Conservation (phyloP, 306 rosid species). For the Prunus dulcis region DNA sequence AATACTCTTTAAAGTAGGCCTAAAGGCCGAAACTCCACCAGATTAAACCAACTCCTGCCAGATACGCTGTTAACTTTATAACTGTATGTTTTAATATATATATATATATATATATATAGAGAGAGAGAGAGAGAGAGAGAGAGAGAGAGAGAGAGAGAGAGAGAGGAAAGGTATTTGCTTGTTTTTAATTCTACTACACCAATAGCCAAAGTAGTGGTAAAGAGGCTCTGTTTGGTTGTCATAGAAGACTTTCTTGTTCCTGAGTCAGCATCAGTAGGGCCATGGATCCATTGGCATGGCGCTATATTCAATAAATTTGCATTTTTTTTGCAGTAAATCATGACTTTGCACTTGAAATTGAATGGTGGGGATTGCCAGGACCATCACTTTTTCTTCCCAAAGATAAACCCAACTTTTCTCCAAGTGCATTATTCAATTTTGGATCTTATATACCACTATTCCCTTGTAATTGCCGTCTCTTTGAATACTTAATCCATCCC, state of each 20-base stretch:
- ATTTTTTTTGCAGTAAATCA: background rate
- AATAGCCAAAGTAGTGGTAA: background rate
- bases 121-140: too few relatives aligned
- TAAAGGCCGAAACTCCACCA: background rate
- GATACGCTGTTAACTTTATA: background rate
- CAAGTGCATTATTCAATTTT: conserved; percentile 22
- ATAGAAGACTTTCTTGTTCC: background rate
- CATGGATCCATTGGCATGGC: background rate
- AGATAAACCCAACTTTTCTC: background rate
- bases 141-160: too few relatives aligned
- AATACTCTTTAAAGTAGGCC: background rate
- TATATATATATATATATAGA: too few relatives aligned
- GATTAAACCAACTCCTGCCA: background rate
- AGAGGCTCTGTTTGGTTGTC: background rate
- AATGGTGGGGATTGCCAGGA: background rate
- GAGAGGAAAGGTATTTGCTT: background rate
- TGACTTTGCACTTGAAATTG: background rate
- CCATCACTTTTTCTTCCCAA: background rate
- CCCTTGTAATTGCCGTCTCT: conserved; percentile 34
- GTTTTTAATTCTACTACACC: background rate
- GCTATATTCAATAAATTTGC: background rate
- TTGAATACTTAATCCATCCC: conserved; percentile 5
- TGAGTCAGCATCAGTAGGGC: background rate
- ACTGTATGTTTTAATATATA: background rate
- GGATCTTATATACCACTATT: conserved; percentile 22